Percentiles rank a stretch among this genome's conserved stretches.
These are phyloP conservation scores for Pulveroboletus sp. DNA, from an alignment of 768 basidiomycete genomes.

Conservation along the genomic window DNA sequence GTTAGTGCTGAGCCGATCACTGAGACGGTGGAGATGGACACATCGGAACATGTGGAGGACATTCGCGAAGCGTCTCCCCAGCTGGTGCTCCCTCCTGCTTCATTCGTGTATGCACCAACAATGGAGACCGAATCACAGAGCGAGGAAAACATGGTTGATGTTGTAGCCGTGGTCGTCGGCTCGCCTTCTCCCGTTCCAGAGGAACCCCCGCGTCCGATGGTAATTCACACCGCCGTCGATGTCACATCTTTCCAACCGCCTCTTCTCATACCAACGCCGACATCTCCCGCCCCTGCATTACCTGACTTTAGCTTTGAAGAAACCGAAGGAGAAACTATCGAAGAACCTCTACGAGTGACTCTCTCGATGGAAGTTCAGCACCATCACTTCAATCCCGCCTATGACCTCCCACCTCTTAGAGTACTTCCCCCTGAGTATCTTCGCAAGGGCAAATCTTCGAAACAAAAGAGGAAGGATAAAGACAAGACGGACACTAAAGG, in stretches of 20 bases:
- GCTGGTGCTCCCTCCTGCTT: slow-evolving; percentile 23
- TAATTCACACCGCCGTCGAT: slow-evolving; percentile 27
- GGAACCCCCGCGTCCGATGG: slow-evolving; percentile 12
- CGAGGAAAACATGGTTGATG: background rate
- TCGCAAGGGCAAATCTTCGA: slow-evolving; percentile 44
- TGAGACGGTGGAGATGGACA: slow-evolving; percentile 12
- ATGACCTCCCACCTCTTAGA: slow-evolving; percentile 52
- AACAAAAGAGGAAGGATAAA: slow-evolving; percentile 50
- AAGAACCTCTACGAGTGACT: slow-evolving; percentile 14
- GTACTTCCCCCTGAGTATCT: slow-evolving; percentile 51
- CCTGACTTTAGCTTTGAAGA: slow-evolving; percentile 33
- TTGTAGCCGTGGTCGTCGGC: background rate
- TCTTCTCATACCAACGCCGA: slow-evolving; percentile 34
- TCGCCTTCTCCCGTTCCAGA: slow-evolving; percentile 3
- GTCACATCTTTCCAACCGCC: slow-evolving; percentile 23
- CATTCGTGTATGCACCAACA: slow-evolving; percentile 6
- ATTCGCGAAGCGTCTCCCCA: slow-evolving; percentile 22
- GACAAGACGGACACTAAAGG: slow-evolving; percentile 46
- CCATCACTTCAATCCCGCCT: slow-evolving; percentile 42
- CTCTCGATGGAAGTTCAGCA: slow-evolving; percentile 21
- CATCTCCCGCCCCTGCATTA: slow-evolving; percentile 29
- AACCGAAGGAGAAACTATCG: slow-evolving; percentile 23
- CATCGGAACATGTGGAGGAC: slow-evolving; percentile 17
- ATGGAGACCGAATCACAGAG: background rate
- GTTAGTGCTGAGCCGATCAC: slow-evolving; percentile 3